phyloP scores from a whole-genome alignment of 108 stramenopile species.

The Mediolabrus comicus region DNA sequence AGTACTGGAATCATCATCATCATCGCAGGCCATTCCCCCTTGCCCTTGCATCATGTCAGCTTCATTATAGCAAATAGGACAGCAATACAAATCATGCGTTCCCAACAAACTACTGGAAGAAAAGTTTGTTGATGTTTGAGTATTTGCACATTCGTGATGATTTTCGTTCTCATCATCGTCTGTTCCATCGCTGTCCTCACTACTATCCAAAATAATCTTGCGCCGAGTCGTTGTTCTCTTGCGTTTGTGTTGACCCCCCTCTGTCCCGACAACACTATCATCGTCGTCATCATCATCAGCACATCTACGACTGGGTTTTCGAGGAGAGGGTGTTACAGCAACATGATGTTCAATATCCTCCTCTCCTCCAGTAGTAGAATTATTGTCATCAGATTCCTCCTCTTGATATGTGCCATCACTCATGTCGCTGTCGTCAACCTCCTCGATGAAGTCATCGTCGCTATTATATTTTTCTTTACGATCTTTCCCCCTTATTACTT shows the following conservation, averaged over 20 bases:
- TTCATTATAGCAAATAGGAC: constrained; percentile 73
- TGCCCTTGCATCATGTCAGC: constrained; percentile 46
- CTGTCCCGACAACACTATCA: not conserved
- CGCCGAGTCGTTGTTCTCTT: no score
- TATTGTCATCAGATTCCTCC: not conserved
- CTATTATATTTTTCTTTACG: not conserved
- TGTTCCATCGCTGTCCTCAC: not conserved
- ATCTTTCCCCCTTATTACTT: not conserved
- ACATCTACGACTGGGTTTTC: not conserved
- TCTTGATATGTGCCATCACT: not conserved
- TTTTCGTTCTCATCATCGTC: not conserved
- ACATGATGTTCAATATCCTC: not conserved
- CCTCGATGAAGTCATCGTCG: not conserved
- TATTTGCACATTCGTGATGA: not conserved
- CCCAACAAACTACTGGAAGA: no score
- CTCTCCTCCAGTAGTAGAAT: not conserved
- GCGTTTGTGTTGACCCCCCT: no score
- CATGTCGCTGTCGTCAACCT: not conserved
- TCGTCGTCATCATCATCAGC: not conserved
- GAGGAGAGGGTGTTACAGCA: not conserved
- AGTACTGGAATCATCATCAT: not conserved
- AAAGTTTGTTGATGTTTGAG: no score
- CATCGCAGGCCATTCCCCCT: no score
- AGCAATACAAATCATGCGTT: constrained; percentile 64
- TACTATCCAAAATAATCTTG: not conserved